phyloP scores from a whole-genome alignment of 2,329 filamentous ascomycete species.

The Stachybotrys chlorohalonatus region DNA sequence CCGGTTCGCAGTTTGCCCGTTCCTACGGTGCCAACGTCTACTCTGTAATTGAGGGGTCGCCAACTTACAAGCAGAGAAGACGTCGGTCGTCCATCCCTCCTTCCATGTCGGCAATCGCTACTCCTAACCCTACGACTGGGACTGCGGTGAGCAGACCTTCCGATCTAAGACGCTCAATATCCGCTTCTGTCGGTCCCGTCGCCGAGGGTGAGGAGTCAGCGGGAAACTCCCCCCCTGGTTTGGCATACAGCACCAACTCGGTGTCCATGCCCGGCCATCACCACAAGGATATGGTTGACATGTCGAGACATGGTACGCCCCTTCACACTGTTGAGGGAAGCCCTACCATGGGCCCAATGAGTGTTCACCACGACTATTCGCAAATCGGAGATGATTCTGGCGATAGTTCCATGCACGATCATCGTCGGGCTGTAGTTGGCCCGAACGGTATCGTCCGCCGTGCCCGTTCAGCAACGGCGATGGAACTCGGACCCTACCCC shows the following conservation, averaged over 20 bases:
- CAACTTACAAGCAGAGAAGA: conserved; percentile 95
- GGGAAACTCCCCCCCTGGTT: conserved; percentile 69
- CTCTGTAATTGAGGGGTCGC: conserved; percentile 93
- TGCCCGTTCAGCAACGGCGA: conserved; percentile 88
- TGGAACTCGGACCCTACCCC: conserved; percentile 93
- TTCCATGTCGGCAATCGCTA: conserved; percentile 59
- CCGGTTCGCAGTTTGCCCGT: conserved; percentile 69
- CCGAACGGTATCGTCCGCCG: conserved; percentile 72
- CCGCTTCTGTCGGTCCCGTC: conserved; percentile 74
- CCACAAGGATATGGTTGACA: conserved; percentile 69
- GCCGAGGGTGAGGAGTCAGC: conserved; percentile 70
- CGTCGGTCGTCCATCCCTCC: conserved; percentile 88
- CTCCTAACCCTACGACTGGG: conserved; percentile 47
- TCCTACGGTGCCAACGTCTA: conserved; percentile 69
- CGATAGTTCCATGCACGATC: conserved; percentile 34
- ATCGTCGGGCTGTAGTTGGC: conserved; percentile 62
- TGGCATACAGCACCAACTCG: conserved; percentile 62
- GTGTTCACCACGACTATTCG: conserved; percentile 62
- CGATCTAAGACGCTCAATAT: conserved; percentile 85
- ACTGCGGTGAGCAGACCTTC: conserved; percentile 64
- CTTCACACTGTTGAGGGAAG: conserved; percentile 77
- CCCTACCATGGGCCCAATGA: conserved; percentile 62
- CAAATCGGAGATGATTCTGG: conserved; percentile 51
- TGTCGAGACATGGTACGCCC: conserved; percentile 88
- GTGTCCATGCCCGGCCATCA: conserved; percentile 57